Evolutionary conservation across 129 eudicot genomes (phyloP).

Genomic region (Chrysanthemum lavandulifolium): DNA sequence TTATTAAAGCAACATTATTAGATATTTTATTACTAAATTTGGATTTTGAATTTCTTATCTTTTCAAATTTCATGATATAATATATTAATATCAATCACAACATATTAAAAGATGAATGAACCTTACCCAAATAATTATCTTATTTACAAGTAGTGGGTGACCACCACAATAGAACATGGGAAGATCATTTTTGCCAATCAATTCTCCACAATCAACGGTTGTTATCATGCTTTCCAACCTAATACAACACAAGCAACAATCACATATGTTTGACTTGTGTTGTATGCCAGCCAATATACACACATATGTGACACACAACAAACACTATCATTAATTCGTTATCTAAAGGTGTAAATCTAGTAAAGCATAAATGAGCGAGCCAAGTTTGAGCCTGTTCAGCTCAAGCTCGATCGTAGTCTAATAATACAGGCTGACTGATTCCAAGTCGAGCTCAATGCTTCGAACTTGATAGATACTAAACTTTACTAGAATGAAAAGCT

Average conservation of each 20-base stretch:
- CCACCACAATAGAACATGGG: slow-evolving; percentile 20
- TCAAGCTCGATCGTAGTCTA: too few relatives aligned
- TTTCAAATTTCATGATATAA: too few relatives aligned
- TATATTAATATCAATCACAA: background rate
- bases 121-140: background rate
- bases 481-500: too few relatives aligned
- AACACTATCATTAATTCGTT: background rate
- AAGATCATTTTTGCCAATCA: background rate
- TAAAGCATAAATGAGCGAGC: background rate
- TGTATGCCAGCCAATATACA: slow-evolving; percentile 14
- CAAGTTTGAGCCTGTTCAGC: too few relatives aligned
- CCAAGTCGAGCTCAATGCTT: too few relatives aligned
- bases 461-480: too few relatives aligned
- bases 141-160: background rate
- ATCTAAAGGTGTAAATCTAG: background rate
- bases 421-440: too few relatives aligned
- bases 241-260: slow-evolving; percentile 4
- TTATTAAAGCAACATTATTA: too few relatives aligned
- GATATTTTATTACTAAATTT: too few relatives aligned
- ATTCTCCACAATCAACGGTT: slow-evolving; percentile 13
- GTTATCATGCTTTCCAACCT: background rate
- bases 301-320: background rate
- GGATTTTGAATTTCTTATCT: too few relatives aligned
- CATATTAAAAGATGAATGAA: background rate
- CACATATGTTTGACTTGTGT: slow-evolving; percentile 12